Percentiles rank a stretch among this genome's conserved stretches.
Evolutionary conservation across 140 eudicot genomes (phyloP).

Genomic region (Stevia rebaudiana): DNA sequence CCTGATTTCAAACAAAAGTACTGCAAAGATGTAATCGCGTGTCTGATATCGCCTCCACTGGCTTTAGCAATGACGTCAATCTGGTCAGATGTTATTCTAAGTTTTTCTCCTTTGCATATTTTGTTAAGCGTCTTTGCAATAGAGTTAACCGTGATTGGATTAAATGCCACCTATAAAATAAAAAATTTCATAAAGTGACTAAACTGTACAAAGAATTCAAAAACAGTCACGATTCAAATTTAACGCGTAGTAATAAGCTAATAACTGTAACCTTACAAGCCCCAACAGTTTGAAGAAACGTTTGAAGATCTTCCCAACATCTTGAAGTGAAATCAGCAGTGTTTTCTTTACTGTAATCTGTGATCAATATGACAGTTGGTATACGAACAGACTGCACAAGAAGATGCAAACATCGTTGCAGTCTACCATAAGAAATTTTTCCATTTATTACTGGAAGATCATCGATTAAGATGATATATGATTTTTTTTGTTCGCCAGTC

Average conservation of each 20-base stretch:
- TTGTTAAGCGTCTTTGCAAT: slow-evolving; percentile 53
- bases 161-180: slow-evolving; percentile 63
- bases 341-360: slow-evolving; percentile 65
- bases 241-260: slow-evolving; percentile 16
- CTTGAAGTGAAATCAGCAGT: slow-evolving; percentile 46
- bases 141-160: slow-evolving; percentile 82
- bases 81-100: slow-evolving; percentile 40
- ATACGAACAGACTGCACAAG: slow-evolving; percentile 63
- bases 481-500: slow-evolving; percentile 27
- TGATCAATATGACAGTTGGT: slow-evolving; percentile 81
- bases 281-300: slow-evolving; percentile 66
- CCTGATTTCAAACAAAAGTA: slow-evolving; percentile 56
- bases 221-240: background rate
- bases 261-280: slow-evolving; percentile 73
- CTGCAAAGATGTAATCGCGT: slow-evolving; percentile 85
- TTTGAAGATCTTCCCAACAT: slow-evolving; percentile 76
- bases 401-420: slow-evolving; percentile 60
- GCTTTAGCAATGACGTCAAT: slow-evolving; percentile 77
- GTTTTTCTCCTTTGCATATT: slow-evolving; percentile 66
- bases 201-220: background rate
- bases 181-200: slow-evolving; percentile 7
- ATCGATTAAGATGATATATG: slow-evolving; percentile 60
- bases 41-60: slow-evolving; percentile 94
- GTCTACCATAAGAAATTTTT: slow-evolving; percentile 50
- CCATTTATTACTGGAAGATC: slow-evolving; percentile 90